Evolutionary conservation across 2,329 filamentous ascomycete genomes (phyloP).

Genomic region (Blastomyces parvus): DNA sequence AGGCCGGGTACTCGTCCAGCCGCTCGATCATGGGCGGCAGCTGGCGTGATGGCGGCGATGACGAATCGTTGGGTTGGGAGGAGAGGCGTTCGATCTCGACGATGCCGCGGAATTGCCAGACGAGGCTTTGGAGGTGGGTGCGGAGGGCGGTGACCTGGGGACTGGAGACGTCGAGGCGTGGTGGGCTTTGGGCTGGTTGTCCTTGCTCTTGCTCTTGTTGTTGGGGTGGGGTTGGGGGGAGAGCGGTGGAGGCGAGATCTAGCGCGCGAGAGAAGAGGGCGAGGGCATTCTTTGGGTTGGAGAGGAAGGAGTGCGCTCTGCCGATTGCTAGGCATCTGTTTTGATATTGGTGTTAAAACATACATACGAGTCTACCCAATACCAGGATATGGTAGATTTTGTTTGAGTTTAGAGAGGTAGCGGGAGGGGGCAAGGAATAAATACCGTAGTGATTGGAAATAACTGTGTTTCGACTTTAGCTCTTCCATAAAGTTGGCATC

Average conservation of each 20-base stretch:
- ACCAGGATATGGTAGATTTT: slow-evolving; percentile 9
- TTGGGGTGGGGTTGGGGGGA: slow-evolving; percentile 39
- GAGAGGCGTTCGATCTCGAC: slow-evolving; percentile 64
- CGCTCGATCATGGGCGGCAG: slow-evolving; percentile 59
- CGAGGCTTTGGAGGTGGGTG: slow-evolving; percentile 56
- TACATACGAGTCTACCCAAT: slow-evolving; percentile 6
- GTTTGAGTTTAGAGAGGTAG: background rate
- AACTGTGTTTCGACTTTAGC: slow-evolving; percentile 66
- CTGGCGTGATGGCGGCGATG: slow-evolving; percentile 22
- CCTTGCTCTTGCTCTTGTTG: slow-evolving; percentile 26
- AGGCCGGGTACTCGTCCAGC: slow-evolving; percentile 60
- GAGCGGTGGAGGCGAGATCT: slow-evolving; percentile 49
- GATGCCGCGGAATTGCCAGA: slow-evolving; percentile 73
- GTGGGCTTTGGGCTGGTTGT: slow-evolving; percentile 40
- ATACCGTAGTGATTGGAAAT: slow-evolving; percentile 83
- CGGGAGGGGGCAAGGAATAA: background rate
- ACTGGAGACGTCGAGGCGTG: slow-evolving; percentile 58
- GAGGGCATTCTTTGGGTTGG: slow-evolving; percentile 67
- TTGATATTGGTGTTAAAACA: slow-evolving; percentile 7
- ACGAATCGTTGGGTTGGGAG: slow-evolving; percentile 33
- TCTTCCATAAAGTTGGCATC: slow-evolving; percentile 67
- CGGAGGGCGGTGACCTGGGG: slow-evolving; percentile 51
- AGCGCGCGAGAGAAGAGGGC: slow-evolving; percentile 68
- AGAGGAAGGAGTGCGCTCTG: slow-evolving; percentile 68
- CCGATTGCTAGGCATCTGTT: slow-evolving; percentile 69